These are phyloP conservation scores for Mallotus nudiflorus DNA, from an alignment of 345 rosid species.

Conservation along the genomic window DNA sequence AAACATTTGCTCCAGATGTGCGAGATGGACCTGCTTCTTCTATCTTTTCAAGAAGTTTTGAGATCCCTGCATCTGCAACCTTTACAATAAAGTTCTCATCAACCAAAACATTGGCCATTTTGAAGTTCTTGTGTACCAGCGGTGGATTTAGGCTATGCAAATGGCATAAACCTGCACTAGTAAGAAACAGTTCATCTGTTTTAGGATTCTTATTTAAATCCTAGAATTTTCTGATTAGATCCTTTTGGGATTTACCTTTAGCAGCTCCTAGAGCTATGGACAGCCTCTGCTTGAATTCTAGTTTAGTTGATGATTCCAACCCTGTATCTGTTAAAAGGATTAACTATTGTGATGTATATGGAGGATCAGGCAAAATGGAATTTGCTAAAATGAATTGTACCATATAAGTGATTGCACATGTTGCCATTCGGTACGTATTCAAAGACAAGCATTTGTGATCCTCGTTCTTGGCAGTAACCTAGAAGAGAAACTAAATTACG, in stretches of 20 bases:
- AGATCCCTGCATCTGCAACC: constrained; percentile 57
- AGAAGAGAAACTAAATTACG: constrained; percentile 58
- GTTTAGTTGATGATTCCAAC: constrained; percentile 39
- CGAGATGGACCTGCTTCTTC: constrained; percentile 57
- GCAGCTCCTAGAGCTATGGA: constrained; percentile 68
- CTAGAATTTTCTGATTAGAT: constrained; percentile 6
- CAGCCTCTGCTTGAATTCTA: constrained; percentile 66
- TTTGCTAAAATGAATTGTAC: constrained; percentile 32
- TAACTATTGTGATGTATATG: not conserved
- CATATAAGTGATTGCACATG: constrained; percentile 54
- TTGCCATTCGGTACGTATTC: constrained; percentile 69
- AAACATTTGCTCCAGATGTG: constrained; percentile 33
- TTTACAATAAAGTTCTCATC: constrained; percentile 63
- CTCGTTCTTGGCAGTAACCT: constrained; percentile 59
- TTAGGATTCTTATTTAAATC: not conserved
- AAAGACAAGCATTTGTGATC: constrained; percentile 51
- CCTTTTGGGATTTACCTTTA: constrained; percentile 46
- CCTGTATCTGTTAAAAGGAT: constrained; percentile 36
- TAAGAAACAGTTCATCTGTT: constrained; percentile 6
- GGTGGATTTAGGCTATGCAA: constrained; percentile 60
- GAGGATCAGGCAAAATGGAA: constrained; percentile 3
- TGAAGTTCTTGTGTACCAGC: constrained; percentile 66
- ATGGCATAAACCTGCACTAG: constrained; percentile 56
- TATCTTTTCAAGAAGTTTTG: constrained; percentile 40
- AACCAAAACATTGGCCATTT: constrained; percentile 64